These are phyloP conservation scores for Trypanosoma vivax DNA, from an alignment of 208 protist genomes.

Conservation along the genomic window DNA sequence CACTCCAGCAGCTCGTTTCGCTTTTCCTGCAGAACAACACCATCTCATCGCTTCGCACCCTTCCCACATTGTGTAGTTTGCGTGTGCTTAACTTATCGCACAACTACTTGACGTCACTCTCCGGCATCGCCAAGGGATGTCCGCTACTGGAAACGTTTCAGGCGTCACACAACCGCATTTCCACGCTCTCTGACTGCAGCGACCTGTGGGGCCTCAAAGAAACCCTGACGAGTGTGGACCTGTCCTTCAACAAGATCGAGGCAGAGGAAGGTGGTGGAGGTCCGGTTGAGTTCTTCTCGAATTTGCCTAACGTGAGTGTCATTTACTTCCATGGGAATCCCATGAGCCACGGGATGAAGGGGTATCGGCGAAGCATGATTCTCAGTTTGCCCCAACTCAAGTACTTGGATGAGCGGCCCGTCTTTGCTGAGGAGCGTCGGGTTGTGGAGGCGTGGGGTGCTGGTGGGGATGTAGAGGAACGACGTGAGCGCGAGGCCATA, in stretches of 20 bases:
- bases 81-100: constrained; percentile 74
- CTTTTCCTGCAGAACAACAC: constrained; percentile 93
- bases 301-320: constrained; percentile 78
- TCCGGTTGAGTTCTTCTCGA: constrained; percentile 47
- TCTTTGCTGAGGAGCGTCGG: constrained; percentile 82
- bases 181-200: constrained; percentile 32
- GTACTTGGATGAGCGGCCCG: constrained; percentile 86
- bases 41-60: constrained; percentile 54
- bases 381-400: constrained; percentile 61
- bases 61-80: constrained; percentile 56
- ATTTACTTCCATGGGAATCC: constrained; percentile 89
- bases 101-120: constrained; percentile 55
- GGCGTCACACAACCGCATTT: constrained; percentile 45
- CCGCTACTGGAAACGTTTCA: constrained; percentile 43
- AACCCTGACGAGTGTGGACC: constrained; percentile 86
- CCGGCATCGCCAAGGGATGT: constrained; percentile 22
- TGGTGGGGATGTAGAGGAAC: constrained; percentile 65
- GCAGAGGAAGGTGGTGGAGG: constrained; percentile 25
- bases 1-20: constrained; percentile 62
- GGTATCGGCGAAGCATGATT: constrained; percentile 89
- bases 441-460: constrained; percentile 75
- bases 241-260: constrained; percentile 89
- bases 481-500: constrained; percentile 59
- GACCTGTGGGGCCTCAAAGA: constrained; percentile 64
- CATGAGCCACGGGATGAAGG: constrained; percentile 44